Evolutionary conservation across 2,329 filamentous ascomycete genomes (phyloP).

Genomic region (Macrophomina tecta): DNA sequence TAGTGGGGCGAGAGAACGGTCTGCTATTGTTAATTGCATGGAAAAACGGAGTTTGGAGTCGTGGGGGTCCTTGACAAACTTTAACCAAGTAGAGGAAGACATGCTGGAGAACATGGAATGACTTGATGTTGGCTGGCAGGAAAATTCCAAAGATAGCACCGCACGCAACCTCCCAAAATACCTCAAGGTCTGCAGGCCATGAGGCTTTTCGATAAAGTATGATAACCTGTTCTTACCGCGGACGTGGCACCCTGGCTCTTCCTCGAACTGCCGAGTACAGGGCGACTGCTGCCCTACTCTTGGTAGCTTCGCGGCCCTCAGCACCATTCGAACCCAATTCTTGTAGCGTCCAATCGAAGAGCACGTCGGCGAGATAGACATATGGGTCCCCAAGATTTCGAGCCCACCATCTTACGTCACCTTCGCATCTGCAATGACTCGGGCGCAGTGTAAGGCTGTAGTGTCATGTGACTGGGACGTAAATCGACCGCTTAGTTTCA

Average conservation of each 20-base stretch:
- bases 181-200: not conserved
- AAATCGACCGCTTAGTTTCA: not conserved
- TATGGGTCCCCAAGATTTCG: not conserved
- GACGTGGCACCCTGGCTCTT: no score
- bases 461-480: not conserved
- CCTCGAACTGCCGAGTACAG: no score
- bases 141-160: not conserved
- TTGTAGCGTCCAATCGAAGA: not conserved
- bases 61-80: not conserved
- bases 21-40: not conserved
- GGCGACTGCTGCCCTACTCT: no score
- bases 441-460: not conserved
- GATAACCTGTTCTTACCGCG: no score
- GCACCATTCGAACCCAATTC: not conserved
- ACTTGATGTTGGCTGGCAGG: not conserved
- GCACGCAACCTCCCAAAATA: not conserved
- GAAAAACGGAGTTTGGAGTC: conserved; percentile 15
- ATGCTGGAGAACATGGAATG: not conserved
- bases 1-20: not conserved
- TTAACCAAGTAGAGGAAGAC: not conserved
- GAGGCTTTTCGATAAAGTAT: not conserved
- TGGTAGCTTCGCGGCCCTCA: not conserved
- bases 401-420: not conserved
- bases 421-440: not conserved
- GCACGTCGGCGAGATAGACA: not conserved